phyloP scores from a whole-genome alignment of 2,329 filamentous ascomycete genomes.

The Fusarium decemcellulare region DNA sequence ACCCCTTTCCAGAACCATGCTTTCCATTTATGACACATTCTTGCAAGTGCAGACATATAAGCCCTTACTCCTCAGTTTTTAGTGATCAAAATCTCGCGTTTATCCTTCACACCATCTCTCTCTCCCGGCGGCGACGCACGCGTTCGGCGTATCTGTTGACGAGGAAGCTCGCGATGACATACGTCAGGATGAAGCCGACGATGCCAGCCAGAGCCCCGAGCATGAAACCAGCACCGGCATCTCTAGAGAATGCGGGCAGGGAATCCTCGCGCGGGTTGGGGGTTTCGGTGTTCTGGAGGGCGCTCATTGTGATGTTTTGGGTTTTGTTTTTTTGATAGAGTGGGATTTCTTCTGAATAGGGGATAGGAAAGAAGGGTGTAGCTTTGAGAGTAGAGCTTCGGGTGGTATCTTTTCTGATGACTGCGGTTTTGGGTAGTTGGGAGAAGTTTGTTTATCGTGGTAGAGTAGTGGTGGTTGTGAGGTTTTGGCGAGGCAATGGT shows the following conservation, averaged over 20 bases:
- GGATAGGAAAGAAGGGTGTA: neutral
- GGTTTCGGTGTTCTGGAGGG: neutral
- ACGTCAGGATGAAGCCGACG: conserved; percentile 27
- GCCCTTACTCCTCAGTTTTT: neutral
- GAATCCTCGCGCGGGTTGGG: neutral
- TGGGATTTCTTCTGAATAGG: neutral
- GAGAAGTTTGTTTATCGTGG: no score
- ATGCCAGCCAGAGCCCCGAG: conserved; percentile 27
- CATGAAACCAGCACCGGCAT: conserved; percentile 27
- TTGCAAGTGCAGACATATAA: no score
- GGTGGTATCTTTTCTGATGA: no score
- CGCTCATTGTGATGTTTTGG: neutral
- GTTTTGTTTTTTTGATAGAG: neutral
- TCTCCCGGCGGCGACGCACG: no score
- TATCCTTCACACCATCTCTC: no score
- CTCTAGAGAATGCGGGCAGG: conserved; percentile 9
- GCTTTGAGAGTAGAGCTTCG: no score
- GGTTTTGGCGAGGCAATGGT: no score
- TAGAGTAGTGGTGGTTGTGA: no score
- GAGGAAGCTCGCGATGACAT: conserved; percentile 18
- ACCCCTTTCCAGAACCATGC: no score
- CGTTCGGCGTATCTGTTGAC: neutral
- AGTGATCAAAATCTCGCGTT: no score
- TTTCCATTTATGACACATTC: no score
- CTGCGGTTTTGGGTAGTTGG: no score